Evolutionary conservation across 1,284 basidiomycete species (phyloP).

Genomic region (Melampsora occidentalis): DNA sequence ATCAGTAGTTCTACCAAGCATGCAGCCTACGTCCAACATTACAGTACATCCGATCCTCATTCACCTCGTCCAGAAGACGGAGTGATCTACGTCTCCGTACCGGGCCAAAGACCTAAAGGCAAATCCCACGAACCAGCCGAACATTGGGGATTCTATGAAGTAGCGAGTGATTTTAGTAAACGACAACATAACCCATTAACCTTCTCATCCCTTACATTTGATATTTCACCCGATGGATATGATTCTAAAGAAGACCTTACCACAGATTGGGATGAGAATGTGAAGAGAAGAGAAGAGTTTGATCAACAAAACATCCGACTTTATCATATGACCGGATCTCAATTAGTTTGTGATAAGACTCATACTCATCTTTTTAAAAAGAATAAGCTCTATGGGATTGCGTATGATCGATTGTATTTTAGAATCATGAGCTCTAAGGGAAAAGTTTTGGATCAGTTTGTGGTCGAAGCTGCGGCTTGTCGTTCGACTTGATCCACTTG

Average conservation of each 20-base stretch:
- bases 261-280: constrained; percentile 32
- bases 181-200: no score
- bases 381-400: not conserved
- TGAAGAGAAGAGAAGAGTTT: constrained; percentile 10
- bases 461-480: constrained; percentile 33
- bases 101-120: constrained; percentile 49
- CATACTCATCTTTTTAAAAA: no score
- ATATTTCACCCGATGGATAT: not conserved
- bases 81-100: constrained; percentile 45
- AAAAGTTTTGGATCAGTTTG: constrained; percentile 30
- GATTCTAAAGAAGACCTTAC: constrained; percentile 14
- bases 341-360: constrained; percentile 20
- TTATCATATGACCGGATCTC: constrained; percentile 35
- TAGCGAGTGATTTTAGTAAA: not conserved
- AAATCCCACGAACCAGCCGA: constrained; percentile 46
- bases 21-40: constrained; percentile 43
- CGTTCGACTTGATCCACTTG: constrained; percentile 13
- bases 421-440: constrained; percentile 30
- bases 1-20: constrained; percentile 32
- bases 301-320: constrained; percentile 29
- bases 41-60: constrained; percentile 27
- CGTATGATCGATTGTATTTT: constrained; percentile 33
- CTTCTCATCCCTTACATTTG: no score
- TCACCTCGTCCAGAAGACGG: constrained; percentile 44
- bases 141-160: constrained; percentile 48